Evolutionary conservation across 306 rosid species (phyloP).

Genomic region (Trichosanthes cucumerina): DNA sequence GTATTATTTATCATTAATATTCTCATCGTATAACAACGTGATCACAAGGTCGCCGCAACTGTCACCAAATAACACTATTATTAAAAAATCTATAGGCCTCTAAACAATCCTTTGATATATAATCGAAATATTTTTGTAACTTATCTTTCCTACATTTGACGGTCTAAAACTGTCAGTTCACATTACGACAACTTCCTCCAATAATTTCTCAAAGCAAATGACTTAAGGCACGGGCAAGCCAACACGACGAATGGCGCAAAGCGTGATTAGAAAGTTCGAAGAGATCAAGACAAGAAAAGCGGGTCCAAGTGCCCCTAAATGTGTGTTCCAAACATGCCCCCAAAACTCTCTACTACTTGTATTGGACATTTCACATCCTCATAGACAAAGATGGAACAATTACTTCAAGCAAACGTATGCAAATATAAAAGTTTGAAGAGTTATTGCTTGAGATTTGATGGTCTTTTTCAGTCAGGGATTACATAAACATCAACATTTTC

Average conservation of each 20-base stretch:
- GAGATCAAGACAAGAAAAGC: background rate
- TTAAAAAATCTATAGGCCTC: too few relatives aligned
- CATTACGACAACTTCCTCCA: background rate
- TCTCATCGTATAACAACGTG: too few relatives aligned
- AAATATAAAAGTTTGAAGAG: background rate
- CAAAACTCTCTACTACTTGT: background rate
- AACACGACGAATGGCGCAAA: background rate
- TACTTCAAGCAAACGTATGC: background rate
- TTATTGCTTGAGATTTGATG: background rate
- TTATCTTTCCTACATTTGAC: too few relatives aligned
- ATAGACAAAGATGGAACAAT: background rate
- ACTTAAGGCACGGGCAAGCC: accelerated
- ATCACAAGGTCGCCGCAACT: too few relatives aligned
- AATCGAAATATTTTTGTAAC: too few relatives aligned
- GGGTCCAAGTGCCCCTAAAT: background rate
- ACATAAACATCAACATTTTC: background rate
- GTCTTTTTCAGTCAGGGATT: background rate
- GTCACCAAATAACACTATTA: too few relatives aligned
- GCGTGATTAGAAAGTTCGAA: background rate
- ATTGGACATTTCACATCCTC: background rate
- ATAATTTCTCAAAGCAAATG: background rate
- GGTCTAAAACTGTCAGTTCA: background rate
- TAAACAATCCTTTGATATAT: too few relatives aligned
- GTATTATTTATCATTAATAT: too few relatives aligned
- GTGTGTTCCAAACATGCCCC: background rate